Base-by-base conservation (phyloP, 129 eudicot species). In the Kitagawia praeruptora region DNA sequence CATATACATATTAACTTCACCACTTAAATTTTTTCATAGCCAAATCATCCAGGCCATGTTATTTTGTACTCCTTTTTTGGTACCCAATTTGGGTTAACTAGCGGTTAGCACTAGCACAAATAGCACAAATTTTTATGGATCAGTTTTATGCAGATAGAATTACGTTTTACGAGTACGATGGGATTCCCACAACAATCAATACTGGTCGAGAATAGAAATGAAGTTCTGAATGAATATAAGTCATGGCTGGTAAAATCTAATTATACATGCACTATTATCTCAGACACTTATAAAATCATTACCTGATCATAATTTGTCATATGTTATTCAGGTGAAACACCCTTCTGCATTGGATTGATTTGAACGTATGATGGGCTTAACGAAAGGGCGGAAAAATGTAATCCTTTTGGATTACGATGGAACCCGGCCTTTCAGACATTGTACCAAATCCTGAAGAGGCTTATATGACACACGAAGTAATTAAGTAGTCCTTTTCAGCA, bases 381-480 rank as follows among this genome's bases (percentile, higher is more conserved):
- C 28, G 2, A 56, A 56, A 56, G 88, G 87, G 72, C 84, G 75
- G 80, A 83, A 82, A 45, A 86, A 84, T 45, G 86, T 86, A 23
- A 85, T 88, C 69, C 86, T 88, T 80, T 47, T 86, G 56, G 92
- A 88, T 71, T 88, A 88, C 19, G 92, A 88, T 78, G 92, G 89
- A 25, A 88, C 92, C n/a, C n/a, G n/a, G n/a, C 27, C 86, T 88
- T 41, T 86, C 92, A 48, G 80, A 87, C 23, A 88, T 88, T 41
- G 92, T 88, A 11, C 83, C 85, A 63, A 85, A 88, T 77, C 92
- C 92, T 28, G 89, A 86, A 13, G 9, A 79, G 16, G 92, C 92
- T 51, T 88, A 81, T 81, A 88, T 88, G 92, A 81, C 41, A 56
- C 5, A 56, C 28, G 23, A 56, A 12, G 64, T 56, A 56, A 21